Evolutionary conservation across 352 stramenopile genomes (phyloP).

Genomic region (Phytophthora tubulina): DNA sequence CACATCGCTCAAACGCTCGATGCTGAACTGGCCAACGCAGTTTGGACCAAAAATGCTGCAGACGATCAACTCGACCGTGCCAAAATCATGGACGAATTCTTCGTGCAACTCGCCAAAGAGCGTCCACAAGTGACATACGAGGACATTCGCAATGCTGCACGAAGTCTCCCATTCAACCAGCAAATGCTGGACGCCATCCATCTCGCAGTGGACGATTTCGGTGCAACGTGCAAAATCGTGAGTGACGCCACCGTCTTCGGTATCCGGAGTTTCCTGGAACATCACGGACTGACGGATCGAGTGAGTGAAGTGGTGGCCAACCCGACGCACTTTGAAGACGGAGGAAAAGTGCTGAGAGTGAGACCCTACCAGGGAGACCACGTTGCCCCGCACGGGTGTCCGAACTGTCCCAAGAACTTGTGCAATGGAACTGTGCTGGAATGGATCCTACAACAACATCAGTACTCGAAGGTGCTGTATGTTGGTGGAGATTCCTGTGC

Average conservation of each 20-base stretch:
- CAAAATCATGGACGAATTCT: slow-evolving; percentile 45
- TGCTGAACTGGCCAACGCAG: slow-evolving; percentile 33
- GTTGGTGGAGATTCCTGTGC: slow-evolving; percentile 72
- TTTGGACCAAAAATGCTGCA: slow-evolving; percentile 21
- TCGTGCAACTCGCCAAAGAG: slow-evolving; percentile 37
- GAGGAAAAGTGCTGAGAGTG: slow-evolving; percentile 41
- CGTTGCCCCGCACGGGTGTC: slow-evolving; percentile 52
- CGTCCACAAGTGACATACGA: slow-evolving; percentile 32
- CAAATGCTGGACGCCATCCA: slow-evolving; percentile 61
- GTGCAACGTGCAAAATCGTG: slow-evolving; percentile 51
- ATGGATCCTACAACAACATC: slow-evolving; percentile 36
- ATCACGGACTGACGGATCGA: slow-evolving; percentile 34
- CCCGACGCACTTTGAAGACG: slow-evolving; percentile 36
- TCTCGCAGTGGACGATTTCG: slow-evolving; percentile 42
- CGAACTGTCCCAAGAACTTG: slow-evolving; percentile 59
- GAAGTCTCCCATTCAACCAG: slow-evolving; percentile 43
- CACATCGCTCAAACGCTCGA: slow-evolving; percentile 47
- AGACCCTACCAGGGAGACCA: slow-evolving; percentile 44
- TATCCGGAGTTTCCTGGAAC: slow-evolving; percentile 56
- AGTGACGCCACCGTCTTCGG: slow-evolving; percentile 62
- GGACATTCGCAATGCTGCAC: slow-evolving; percentile 38
- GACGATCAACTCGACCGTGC: slow-evolving; percentile 30
- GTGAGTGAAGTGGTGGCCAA: slow-evolving; percentile 56
- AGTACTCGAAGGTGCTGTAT: slow-evolving; percentile 58
- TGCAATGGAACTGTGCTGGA: slow-evolving; percentile 71